These are phyloP conservation scores for Penicillium occitanis DNA, from an alignment of 2,329 filamentous ascomycete species.

Conservation along the genomic window DNA sequence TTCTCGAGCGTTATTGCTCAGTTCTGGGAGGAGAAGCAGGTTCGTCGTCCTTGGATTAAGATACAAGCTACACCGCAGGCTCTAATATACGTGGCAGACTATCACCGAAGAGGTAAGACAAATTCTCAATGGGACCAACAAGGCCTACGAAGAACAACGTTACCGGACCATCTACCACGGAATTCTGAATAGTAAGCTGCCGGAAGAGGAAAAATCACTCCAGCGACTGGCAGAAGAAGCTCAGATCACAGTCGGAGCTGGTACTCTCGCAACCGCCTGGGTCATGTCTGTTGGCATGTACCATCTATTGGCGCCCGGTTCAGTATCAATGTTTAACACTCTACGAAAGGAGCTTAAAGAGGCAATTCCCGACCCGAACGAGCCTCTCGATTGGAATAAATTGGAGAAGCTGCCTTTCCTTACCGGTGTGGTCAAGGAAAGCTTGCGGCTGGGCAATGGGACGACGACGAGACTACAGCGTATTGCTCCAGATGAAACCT, in stretches of 20 bases:
- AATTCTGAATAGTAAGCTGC: constrained; percentile 12
- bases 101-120: neutral
- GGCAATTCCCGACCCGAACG: neutral
- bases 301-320: neutral
- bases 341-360: neutral
- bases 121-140: constrained; percentile 5
- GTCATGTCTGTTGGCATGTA: constrained; percentile 7
- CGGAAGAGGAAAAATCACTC: constrained; percentile 9
- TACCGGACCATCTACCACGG: constrained; percentile 9
- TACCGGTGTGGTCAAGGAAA: constrained; percentile 34
- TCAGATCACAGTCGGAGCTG: neutral
- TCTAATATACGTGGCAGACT: neutral
- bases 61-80: neutral
- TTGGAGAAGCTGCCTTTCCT: constrained; percentile 22
- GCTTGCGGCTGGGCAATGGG: constrained; percentile 31
- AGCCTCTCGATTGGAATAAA: neutral
- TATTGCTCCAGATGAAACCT: constrained; percentile 23
- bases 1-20: neutral
- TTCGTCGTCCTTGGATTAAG: neutral
- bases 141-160: neutral
- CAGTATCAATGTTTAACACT: neutral
- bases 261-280: constrained; percentile 7
- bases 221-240: constrained; percentile 7
- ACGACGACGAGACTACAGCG: constrained; percentile 28
- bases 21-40: constrained; percentile 2